These are phyloP conservation scores for Lodderomyces parapsilosis DNA, from an alignment of 1,139 yeast genomes.

Conservation along the genomic window DNA sequence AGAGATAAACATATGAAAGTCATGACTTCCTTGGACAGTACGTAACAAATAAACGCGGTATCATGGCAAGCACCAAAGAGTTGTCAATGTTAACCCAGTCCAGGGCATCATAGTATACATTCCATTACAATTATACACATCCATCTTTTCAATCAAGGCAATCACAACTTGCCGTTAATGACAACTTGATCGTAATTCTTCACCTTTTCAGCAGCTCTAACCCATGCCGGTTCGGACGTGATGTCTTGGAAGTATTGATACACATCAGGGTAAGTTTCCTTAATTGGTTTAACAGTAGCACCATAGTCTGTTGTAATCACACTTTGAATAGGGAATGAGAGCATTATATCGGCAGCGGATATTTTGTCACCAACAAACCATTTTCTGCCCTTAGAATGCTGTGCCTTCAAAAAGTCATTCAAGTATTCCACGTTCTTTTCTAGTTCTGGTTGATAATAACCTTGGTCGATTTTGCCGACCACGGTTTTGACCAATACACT, in stretches of 20 bases:
- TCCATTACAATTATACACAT: too few species aligned
- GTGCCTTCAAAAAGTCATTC: constrained; percentile 28
- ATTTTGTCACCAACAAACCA: constrained; percentile 38
- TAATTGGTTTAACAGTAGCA: constrained; percentile 3
- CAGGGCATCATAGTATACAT: too few species aligned
- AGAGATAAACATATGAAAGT: neutral
- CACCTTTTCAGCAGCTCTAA: constrained; percentile 21
- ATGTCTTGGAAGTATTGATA: constrained; percentile 12
- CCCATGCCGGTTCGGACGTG: constrained; percentile 18
- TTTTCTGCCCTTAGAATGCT: constrained; percentile 19
- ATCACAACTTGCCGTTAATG: neutral
- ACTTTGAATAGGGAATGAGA: constrained; percentile 31
- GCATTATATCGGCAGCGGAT: constrained; percentile 40
- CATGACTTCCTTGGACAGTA: too few species aligned
- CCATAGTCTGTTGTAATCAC: constrained; percentile 20
- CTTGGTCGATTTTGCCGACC: constrained; percentile 24
- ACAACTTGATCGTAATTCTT: constrained; percentile 3
- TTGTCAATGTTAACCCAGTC: too few species aligned
- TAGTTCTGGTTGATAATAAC: constrained; percentile 28
- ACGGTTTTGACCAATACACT: constrained; percentile 24
- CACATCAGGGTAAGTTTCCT: constrained; percentile 8
- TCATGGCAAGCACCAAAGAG: too few species aligned
- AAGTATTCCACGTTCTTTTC: constrained; percentile 26
- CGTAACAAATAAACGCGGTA: too few species aligned
- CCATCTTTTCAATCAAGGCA: too few species aligned